A percentile compares a stretch with the other conserved stretches of the same genome.
phyloP scores from a whole-genome alignment of 2,329 filamentous ascomycete genomes.

The Aspergillus ibericus region DNA sequence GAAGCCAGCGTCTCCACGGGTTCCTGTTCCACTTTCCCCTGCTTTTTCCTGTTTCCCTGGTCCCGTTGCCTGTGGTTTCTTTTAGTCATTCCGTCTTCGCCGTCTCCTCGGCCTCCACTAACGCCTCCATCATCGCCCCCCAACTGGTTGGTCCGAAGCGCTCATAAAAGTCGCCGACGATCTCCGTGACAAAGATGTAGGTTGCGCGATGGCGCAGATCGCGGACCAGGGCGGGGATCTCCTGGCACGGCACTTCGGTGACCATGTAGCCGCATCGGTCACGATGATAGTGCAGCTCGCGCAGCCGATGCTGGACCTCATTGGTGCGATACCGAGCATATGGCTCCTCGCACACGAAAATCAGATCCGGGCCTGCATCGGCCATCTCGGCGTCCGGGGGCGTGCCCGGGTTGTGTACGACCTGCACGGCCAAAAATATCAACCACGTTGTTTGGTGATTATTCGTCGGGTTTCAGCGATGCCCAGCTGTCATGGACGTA shows the following conservation, averaged over 20 bases:
- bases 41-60: neutral
- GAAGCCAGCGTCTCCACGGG: neutral
- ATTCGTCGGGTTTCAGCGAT: constrained; percentile 1
- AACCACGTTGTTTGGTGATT: neutral
- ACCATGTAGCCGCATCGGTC: constrained; percentile 14
- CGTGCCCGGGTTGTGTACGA: constrained; percentile 20
- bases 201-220: constrained; percentile 13
- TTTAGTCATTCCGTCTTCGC: neutral
- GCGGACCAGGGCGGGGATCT: constrained; percentile 14
- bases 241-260: constrained; percentile 15
- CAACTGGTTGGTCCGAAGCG: constrained; percentile 16
- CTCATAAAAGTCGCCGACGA: constrained; percentile 20
- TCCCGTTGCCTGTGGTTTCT: too few species aligned
- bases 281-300: constrained; percentile 9
- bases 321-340: constrained; percentile 10
- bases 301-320: constrained; percentile 17
- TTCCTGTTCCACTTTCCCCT: neutral
- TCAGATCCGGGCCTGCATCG: constrained; percentile 10
- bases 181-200: constrained; percentile 18
- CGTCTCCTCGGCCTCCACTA: neutral
- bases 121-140: constrained; percentile 12
- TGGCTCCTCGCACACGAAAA: constrained; percentile 18
- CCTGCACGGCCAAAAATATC: constrained; percentile 1
- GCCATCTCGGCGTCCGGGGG: constrained; percentile 12
- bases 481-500: too few species aligned